These are phyloP conservation scores for Trichosanthes cucumerina DNA, from an alignment of 306 rosid species.

Conservation along the genomic window DNA sequence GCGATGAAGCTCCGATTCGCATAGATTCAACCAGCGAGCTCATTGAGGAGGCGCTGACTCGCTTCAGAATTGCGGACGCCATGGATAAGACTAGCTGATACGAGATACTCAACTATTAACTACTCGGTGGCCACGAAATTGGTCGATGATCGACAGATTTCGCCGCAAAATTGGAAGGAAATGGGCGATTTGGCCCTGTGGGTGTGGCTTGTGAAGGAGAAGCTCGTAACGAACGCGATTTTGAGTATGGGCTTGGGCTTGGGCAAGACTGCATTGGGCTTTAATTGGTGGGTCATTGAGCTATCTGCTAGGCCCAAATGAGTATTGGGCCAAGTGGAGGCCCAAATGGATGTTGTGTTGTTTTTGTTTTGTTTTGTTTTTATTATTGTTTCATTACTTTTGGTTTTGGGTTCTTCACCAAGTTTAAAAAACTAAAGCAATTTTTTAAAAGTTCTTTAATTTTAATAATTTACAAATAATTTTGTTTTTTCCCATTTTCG, in stretches of 20 bases:
- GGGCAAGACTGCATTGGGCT: neutral
- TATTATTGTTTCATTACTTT: no score
- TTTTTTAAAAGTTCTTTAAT: no score
- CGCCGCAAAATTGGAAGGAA: neutral
- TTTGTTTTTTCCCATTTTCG: no score
- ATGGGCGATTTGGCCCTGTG: neutral
- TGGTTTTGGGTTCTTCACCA: no score
- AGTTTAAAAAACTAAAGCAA: no score
- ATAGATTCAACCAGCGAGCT: slow-evolving; percentile 27
- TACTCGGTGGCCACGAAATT: neutral
- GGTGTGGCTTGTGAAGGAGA: neutral
- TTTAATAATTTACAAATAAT: no score
- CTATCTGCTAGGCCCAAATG: neutral
- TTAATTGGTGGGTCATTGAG: neutral
- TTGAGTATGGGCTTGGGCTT: neutral
- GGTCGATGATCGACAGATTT: neutral
- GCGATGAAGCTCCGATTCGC: slow-evolving; percentile 22
- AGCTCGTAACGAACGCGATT: neutral
- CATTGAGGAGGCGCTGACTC: slow-evolving; percentile 29
- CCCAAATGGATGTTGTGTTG: neutral
- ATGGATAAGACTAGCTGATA: slow-evolving; percentile 18
- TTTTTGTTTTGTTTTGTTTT: no score
- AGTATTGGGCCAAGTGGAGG: neutral
- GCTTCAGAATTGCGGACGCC: slow-evolving; percentile 51
- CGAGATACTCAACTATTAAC: neutral